Base-by-base conservation (phyloP, 2,329 filamentous ascomycete species). In the Chaetomium sp. region DNA sequence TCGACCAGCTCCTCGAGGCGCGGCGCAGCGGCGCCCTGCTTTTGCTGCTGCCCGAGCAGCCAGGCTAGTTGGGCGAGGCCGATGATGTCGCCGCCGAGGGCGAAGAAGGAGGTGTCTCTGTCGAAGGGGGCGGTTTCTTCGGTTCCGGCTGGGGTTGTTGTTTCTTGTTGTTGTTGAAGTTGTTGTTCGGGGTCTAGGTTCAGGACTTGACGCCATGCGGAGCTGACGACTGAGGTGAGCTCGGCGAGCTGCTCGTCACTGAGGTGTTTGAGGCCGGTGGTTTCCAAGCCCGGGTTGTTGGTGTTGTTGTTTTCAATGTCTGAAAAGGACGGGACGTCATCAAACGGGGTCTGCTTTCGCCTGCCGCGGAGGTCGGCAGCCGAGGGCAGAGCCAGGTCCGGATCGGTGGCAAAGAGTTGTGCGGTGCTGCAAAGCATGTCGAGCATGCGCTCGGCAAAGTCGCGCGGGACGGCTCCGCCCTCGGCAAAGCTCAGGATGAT, bases 11-110 rank as follows among this genome's bases (percentile, higher is more conserved):
- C 69, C 38, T 71, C 70, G 16, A 71, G 60, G 2, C 54, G 61
- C 21, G 57, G 62, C 6, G 54, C 38, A 0, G 68, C 7, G 19
- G 58, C 19, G 9, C 61, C 63, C 5, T 56, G 56, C 49, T 58
- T 21, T 3, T 60, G 53, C 35, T 60, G 53, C 35, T 64, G 53
- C 12, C 33, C 23, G 21, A 70, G 61, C 2, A 71, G 65, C 58
- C 62, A 69, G 35, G 66, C 58, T 3, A 71, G 62, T 16, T 70
- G 67, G 5, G 69, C 69, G 1, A 71, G 67, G 23, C 63, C 65
- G 31, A 90, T 64, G 47, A 71, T 67, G 53, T 71, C 70, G 31
- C 70, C 70, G 25, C 70, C 69, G 5, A 68, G 49, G 35, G 51
- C 60, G 50, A 71, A 71, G 62, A 71, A 71, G 19, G 70, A 70